Base-by-base conservation (phyloP, 2,329 filamentous ascomycete species). In the Penicillium decumbens region DNA sequence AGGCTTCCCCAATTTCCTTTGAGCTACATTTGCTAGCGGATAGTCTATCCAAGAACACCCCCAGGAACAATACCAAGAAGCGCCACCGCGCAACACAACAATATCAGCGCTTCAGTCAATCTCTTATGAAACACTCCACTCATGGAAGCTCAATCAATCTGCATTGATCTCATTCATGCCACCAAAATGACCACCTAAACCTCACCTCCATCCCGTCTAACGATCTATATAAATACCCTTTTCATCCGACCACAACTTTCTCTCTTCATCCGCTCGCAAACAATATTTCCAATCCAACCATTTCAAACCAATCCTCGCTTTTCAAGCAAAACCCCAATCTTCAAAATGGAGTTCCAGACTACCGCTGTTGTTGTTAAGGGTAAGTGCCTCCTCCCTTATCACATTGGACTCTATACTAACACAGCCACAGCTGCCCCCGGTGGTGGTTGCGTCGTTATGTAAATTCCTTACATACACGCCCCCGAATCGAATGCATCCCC, bases 401-500 rank as follows among this genome's bases (percentile, higher is more conserved):
- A 47, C 13, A 30, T 39, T 23, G 13, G 27, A 2, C 6, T 7
- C 10, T 24, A n/a, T 27, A 23, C 41, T 48, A 40, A 48, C 33
- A 40, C 13, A 18, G 13, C 4, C 3, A n/a, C 15, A 47, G 58
- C 59, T 41, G 57, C 58, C 43, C 63, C 64, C 48, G 62, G 62
- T 28, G 61, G 60, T 46, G 64, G 64, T 50, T 66, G 64, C 54
- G 55, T 64, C 32, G 52, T 66, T 45, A 66, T 66, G 64, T 48
- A 48, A 48, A 28, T 23, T 39, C 32, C 41, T 43, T 43, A 43
- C 46, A 43, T 63, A 61, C 57, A 41, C 40, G 41, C 41, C 43
- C 27, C 25, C 15, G 42, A 43, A 25, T 41, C 25, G 25, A 33
- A 43, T 23, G 8, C 46, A 33, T 33, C 13, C 13, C 25, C 33